Percentiles rank a stretch among this genome's conserved stretches.
phyloP scores from a whole-genome alignment of 2,329 filamentous ascomycete species.

The Colletotrichum australisinense region DNA sequence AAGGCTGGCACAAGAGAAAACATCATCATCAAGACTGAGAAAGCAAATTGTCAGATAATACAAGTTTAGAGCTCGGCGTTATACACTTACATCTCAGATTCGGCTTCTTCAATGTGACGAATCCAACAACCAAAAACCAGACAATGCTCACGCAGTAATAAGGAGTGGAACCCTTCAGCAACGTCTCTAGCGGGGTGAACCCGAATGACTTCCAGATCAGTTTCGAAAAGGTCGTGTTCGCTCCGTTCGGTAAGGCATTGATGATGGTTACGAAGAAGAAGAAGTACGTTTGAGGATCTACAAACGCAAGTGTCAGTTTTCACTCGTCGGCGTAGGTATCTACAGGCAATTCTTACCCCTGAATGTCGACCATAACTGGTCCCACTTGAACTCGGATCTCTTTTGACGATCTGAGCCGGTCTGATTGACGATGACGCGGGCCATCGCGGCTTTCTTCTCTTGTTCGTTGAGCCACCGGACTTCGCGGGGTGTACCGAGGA shows the following conservation, averaged over 20 bases:
- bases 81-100: constrained; percentile 42
- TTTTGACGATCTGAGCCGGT: constrained; percentile 43
- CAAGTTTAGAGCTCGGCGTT: too few species aligned
- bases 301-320: too few species aligned
- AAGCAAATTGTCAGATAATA: too few species aligned
- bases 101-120: constrained; percentile 41
- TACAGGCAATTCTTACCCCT: constrained; percentile 16
- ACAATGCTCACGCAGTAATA: constrained; percentile 42
- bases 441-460: constrained; percentile 44
- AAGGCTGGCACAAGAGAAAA: constrained; percentile 45
- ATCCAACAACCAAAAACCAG: constrained; percentile 43
- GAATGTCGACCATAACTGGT: constrained; percentile 43
- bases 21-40: constrained; percentile 40
- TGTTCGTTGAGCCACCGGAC: constrained; percentile 44
- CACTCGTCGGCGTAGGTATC: neutral
- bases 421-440: constrained; percentile 42
- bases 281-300: constrained; percentile 47
- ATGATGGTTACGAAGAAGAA: constrained; percentile 49
- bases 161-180: constrained; percentile 45
- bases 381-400: constrained; percentile 42
- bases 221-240: constrained; percentile 46
- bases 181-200: constrained; percentile 45
- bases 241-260: constrained; percentile 47
- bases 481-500: constrained; percentile 45
- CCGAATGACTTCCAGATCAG: constrained; percentile 47